A percentile compares a stretch with the other conserved stretches of the same genome.
phyloP scores from a whole-genome alignment of 129 eudicot genomes.

The Pittosporum tobira region DNA sequence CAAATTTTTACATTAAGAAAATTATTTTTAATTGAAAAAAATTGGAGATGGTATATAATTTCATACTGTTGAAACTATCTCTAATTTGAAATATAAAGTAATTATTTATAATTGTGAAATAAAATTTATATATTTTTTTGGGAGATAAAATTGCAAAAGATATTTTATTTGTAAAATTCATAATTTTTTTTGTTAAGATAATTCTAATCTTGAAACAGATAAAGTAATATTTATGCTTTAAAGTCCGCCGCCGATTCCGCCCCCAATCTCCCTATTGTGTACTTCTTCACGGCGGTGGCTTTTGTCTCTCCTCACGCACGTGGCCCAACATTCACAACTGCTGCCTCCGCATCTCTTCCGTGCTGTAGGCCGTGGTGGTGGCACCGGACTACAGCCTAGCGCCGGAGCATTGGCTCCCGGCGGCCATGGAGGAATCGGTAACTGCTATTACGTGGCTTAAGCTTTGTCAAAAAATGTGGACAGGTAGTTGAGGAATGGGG shows the following conservation, averaged over 20 bases:
- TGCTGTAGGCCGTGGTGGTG: constrained; percentile 48
- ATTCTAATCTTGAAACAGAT: too few species aligned
- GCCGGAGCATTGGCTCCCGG: constrained; percentile 83
- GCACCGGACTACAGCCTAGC: constrained; percentile 91
- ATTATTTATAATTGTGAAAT: too few species aligned
- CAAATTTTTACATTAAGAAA: too few species aligned
- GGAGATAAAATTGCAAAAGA: too few species aligned
- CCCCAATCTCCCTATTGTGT: constrained; percentile 42
- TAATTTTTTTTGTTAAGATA: too few species aligned
- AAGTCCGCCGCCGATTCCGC: constrained; percentile 27
- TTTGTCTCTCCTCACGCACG: constrained; percentile 59
- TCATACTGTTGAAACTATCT: too few species aligned
- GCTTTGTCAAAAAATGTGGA: constrained; percentile 24
- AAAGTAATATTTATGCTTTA: too few species aligned
- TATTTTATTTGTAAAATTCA: too few species aligned
- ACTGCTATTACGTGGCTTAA: constrained; percentile 44
- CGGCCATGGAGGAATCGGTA: constrained; percentile 58
- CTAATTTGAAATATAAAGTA: too few species aligned
- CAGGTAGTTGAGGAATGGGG: constrained; percentile 21
- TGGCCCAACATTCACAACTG: constrained; percentile 71
- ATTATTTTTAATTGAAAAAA: too few species aligned
- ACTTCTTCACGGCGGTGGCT: constrained; percentile 85
- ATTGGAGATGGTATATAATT: too few species aligned
- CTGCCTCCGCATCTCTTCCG: constrained; percentile 57
- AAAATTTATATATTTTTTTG: too few species aligned